These are phyloP conservation scores for Talaromyces sp. DNA, from an alignment of 2,329 filamentous ascomycete species.

Conservation along the genomic window DNA sequence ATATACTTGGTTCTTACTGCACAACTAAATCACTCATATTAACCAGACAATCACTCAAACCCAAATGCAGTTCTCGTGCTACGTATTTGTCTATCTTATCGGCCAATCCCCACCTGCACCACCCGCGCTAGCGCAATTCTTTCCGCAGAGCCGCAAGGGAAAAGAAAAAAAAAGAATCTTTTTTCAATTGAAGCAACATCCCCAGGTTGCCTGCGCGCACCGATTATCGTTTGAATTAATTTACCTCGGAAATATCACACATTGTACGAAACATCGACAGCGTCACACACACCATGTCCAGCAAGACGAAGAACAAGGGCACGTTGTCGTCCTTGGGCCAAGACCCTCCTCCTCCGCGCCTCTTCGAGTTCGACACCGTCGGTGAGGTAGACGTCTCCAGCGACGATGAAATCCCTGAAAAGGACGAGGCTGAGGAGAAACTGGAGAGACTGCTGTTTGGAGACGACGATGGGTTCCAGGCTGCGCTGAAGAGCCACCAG, in stretches of 20 bases:
- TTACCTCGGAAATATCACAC: background rate
- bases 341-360: conserved; percentile 11
- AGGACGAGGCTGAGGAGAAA: conserved; percentile 77
- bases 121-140: conserved; percentile 6
- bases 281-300: conserved; percentile 7
- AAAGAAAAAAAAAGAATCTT: conserved; percentile 9
- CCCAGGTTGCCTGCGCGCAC: background rate
- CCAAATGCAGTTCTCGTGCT: background rate
- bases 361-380: conserved; percentile 17
- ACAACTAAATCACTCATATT: background rate
- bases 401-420: conserved; percentile 45
- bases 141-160: conserved; percentile 10
- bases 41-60: background rate
- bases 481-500: conserved; percentile 61
- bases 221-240: background rate
- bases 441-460: conserved; percentile 86
- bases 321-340: conserved; percentile 14
- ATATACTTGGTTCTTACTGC: too few relatives aligned
- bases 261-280: conserved; percentile 11
- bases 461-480: conserved; percentile 73
- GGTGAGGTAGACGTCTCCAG: conserved; percentile 21
- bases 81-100: conserved; percentile 1
- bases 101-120: background rate
- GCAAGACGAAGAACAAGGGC: background rate
- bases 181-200: background rate